phyloP scores from a whole-genome alignment of 768 basidiomycete species.

The Daedaleopsis nitida region DNA sequence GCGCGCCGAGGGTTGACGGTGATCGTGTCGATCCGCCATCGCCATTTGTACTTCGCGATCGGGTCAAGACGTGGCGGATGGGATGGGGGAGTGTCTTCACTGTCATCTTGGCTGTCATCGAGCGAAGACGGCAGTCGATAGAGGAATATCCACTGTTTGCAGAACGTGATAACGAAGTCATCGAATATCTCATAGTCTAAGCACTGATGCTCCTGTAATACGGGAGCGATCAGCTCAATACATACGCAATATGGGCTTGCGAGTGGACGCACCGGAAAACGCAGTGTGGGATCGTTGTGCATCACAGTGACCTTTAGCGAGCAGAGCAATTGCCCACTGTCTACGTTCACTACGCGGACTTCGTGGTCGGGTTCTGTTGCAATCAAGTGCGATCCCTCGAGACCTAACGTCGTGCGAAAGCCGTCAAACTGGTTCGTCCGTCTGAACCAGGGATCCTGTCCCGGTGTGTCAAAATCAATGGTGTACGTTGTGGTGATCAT shows the following conservation, averaged over 20 bases:
- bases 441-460: background rate
- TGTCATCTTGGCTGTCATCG: conserved; percentile 21
- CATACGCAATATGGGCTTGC: background rate
- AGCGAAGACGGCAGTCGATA: conserved; percentile 33
- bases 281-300: conserved; percentile 17
- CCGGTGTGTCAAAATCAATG: conserved; percentile 1
- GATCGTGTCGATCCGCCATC: conserved; percentile 59
- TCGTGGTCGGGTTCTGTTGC: conserved; percentile 15
- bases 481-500: conserved; percentile 10
- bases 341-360: conserved; percentile 17
- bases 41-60: conserved; percentile 49
- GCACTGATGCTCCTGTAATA: conserved; percentile 38
- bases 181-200: conserved; percentile 45
- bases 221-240: background rate
- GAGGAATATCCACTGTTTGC: conserved; percentile 32
- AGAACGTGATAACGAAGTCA: conserved; percentile 48
- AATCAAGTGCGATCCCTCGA: conserved; percentile 14
- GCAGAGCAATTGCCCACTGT: conserved; percentile 1
- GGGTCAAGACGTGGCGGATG: conserved; percentile 40
- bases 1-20: conserved; percentile 37
- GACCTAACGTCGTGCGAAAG: conserved; percentile 11
- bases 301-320: conserved; percentile 8
- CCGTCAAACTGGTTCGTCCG: conserved; percentile 11
- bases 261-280: conserved; percentile 6
- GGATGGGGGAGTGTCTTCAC: background rate